Evolutionary conservation across 768 basidiomycete genomes (phyloP), one percentile per base, ranked within the genome.

Genomic region (Tricholomella constricta): DNA sequence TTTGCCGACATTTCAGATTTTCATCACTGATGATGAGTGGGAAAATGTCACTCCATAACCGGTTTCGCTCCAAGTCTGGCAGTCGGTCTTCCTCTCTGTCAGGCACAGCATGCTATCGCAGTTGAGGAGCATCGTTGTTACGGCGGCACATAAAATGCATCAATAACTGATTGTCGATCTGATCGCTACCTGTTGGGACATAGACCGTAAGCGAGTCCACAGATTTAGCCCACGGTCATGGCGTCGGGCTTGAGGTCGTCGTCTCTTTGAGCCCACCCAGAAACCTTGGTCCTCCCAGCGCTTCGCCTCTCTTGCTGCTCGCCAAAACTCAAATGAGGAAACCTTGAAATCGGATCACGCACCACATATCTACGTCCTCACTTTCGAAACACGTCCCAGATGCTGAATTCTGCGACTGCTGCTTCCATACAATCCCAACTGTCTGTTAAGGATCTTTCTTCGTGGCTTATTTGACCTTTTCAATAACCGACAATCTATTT

Each of bases 391-490:
- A 8, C 42, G 17, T 20, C 9, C 38, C 20, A 20, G 5, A 51
- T 59, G 58, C 22, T 46, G 25, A 52, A 52, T 26, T 35, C 45
- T 29, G 19, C 15, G 34, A 34, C 17, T 37, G 40, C 15, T 46
- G 19, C 44, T 23, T 55, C 51, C 3, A 38, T 62, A 40, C 56
- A 55, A 41, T 36, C 48, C 14, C 62, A 63, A 32, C 25, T 61
- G 62, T 63, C 20, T 19, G 55, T 27, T 15, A 5, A 41, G 34
- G 6, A 19, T 32, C 17, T 20, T 20, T 43, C 12, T n/a, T 8
- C 10, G 1, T 23, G 29, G 29, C 11, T 6, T 20, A 20, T 29
- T 19, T 2, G 23, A 3, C 6, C 15, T 35, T 19, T 40, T 9
- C 19, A 7, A 50, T 27, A 19, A 44, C 20, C 37, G 9, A 48